These are phyloP conservation scores for Pyrenochaeta sp. DNA, from an alignment of 2,329 filamentous ascomycete genomes.

Conservation along the genomic window DNA sequence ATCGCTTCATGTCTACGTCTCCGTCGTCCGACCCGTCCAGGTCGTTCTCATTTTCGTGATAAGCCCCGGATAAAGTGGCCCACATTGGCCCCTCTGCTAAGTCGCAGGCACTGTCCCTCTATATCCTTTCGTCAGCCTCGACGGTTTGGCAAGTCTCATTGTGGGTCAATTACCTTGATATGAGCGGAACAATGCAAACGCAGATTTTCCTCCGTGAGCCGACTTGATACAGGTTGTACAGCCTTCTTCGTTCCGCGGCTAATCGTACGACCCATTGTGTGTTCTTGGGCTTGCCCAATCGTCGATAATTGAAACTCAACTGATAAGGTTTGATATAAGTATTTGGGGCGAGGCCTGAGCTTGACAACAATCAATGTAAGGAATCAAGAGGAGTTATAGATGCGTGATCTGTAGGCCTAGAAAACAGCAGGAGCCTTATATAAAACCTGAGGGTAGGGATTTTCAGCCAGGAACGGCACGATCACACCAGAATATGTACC, in stretches of 20 bases:
- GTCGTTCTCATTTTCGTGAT: slow-evolving; percentile 28
- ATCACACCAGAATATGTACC: slow-evolving; percentile 21
- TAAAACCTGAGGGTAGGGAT: slow-evolving; percentile 6
- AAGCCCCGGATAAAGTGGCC: slow-evolving; percentile 20
- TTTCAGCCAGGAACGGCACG: slow-evolving; percentile 19
- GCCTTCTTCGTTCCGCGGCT: neutral
- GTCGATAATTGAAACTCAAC: neutral
- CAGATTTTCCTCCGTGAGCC: slow-evolving; percentile 44
- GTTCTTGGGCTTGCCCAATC: neutral
- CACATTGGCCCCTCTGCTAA: slow-evolving; percentile 23
- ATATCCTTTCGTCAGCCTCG: slow-evolving; percentile 9
- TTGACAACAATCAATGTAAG: neutral
- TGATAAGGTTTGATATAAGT: neutral
- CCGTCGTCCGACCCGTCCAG: slow-evolving; percentile 32
- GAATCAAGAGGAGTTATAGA: neutral
- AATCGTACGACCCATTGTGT: neutral
- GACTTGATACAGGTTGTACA: neutral
- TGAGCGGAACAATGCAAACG: slow-evolving; percentile 36
- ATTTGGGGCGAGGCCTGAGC: neutral
- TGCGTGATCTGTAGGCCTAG: neutral
- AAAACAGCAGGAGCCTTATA: slow-evolving; percentile 13
- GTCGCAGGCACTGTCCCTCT: slow-evolving; percentile 15
- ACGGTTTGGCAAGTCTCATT: neutral
- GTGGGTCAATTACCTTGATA: slow-evolving; percentile 28
- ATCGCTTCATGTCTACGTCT: slow-evolving; percentile 22